Percentiles rank a stretch among this genome's conserved stretches.
phyloP scores from a whole-genome alignment of 768 basidiomycete species.

The Hydnomerulius pinastri region DNA sequence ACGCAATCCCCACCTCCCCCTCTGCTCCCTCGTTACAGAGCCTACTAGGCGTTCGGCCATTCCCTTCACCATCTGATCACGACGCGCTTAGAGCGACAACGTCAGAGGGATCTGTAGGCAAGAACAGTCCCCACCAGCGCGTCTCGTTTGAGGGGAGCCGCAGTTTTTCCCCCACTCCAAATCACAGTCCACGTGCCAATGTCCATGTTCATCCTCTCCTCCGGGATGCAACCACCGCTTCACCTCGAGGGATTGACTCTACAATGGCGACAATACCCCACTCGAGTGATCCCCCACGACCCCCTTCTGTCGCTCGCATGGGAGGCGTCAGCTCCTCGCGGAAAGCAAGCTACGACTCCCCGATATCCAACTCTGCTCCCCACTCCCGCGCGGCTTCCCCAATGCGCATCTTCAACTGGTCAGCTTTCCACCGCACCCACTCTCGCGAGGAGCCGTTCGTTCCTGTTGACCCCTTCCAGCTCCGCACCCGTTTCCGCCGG shows the following conservation, averaged over 20 bases:
- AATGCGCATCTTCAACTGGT: constrained; percentile 57
- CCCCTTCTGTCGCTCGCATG: constrained; percentile 12
- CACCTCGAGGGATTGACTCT: constrained; percentile 11
- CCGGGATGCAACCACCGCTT: constrained; percentile 14
- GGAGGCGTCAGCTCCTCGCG: constrained; percentile 11
- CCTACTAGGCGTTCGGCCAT: constrained; percentile 22
- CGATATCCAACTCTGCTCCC: constrained; percentile 30
- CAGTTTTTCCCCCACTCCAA: constrained; percentile 36
- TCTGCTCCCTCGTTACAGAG: constrained; percentile 45
- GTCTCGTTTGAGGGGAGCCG: constrained; percentile 52
- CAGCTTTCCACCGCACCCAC: constrained; percentile 51
- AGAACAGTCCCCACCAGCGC: constrained; percentile 50
- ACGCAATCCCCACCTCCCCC: constrained; percentile 42
- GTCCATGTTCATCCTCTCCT: constrained; percentile 32
- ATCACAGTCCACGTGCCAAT: constrained; percentile 31
- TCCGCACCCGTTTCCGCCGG: constrained; percentile 22
- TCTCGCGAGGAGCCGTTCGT: constrained; percentile 56
- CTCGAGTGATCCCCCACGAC: constrained; percentile 9
- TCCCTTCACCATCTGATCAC: constrained; percentile 14
- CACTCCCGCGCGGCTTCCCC: constrained; percentile 55
- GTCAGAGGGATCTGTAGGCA: constrained; percentile 42
- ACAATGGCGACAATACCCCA: constrained; percentile 5
- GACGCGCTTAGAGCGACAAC: constrained; percentile 20
- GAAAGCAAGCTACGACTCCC: constrained; percentile 28
- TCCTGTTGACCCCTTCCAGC: constrained; percentile 55